These are phyloP conservation scores for Zarea fungicola DNA, from an alignment of 2,329 filamentous ascomycete genomes.

Conservation along the genomic window DNA sequence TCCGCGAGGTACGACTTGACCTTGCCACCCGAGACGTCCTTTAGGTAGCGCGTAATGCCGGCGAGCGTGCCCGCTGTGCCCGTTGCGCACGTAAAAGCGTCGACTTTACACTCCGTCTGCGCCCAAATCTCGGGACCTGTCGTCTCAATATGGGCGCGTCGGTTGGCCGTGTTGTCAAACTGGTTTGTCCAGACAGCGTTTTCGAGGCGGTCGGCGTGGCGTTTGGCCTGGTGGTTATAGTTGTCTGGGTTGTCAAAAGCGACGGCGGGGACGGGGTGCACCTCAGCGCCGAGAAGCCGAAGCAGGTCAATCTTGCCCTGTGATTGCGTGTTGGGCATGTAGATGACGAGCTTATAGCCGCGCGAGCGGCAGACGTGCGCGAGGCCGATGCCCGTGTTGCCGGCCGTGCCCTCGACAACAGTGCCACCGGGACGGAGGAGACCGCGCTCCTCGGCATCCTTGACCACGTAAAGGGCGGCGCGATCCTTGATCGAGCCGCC, in stretches of 20 bases:
- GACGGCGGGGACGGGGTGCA: conserved; percentile 92
- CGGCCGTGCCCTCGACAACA: conserved; percentile 93
- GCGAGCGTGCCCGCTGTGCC: conserved; percentile 91
- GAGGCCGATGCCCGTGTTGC: conserved; percentile 96
- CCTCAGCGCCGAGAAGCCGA: conserved; percentile 84
- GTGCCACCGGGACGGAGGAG: conserved; percentile 81
- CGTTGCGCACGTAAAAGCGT: conserved; percentile 93
- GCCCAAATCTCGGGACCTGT: conserved; percentile 97
- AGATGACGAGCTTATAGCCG: conserved; percentile 94
- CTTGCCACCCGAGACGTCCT: conserved; percentile 69
- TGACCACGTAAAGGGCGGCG: conserved; percentile 88
- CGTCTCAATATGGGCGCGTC: conserved; percentile 90
- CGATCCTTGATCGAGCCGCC: conserved; percentile 95
- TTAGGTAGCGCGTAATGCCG: conserved; percentile 81
- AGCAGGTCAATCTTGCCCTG: conserved; percentile 96
- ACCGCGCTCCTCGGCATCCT: conserved; percentile 85
- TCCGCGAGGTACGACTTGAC: conserved; percentile 91
- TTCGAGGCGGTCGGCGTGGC: conserved; percentile 79
- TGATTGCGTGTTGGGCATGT: conserved; percentile 98
- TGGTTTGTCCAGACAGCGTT: conserved; percentile 99
- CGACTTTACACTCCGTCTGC: conserved; percentile 78
- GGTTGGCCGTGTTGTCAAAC: conserved; percentile 94
- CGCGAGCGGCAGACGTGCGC: conserved; percentile 91
- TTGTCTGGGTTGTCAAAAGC: conserved; percentile 93
- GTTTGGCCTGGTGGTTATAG: conserved; percentile 92